Base-by-base conservation (phyloP, 768 basidiomycete species). In the Tylopilus felleus region DNA sequence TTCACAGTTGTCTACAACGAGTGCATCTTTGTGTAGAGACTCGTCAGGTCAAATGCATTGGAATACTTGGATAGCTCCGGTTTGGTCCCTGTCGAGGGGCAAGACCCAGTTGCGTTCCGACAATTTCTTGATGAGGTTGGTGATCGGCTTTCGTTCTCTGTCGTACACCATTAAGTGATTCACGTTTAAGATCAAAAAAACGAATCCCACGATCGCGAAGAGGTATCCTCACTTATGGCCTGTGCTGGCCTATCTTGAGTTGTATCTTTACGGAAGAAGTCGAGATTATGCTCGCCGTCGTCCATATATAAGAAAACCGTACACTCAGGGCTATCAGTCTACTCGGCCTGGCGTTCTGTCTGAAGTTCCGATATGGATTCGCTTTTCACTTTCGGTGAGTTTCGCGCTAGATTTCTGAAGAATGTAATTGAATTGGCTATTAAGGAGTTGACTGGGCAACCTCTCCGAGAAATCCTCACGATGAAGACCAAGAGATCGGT, bases 191-290 rank as follows among this genome's bases (percentile, higher is more conserved):
- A 25, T 61, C 2, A 64, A 57, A 46, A 51, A 33, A 21, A 14
- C 13, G 8, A 23, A 66, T 6, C 56, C 53, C 10, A 52, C 23
- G 8, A 23, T 65, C 27, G 25, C 52, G 12, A 49, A 36, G 49
- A 57, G 38, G 47, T 65, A 64, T 17, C 52, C 60, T 0, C 49
- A 58, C 25, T 41, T 45, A 0, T 65, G 64, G 61, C 52, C 55
- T 2, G 53, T 60, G 6, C 10, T 61, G 25, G 57, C 52, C 35
- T 64, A 64, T 55, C 35, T 54, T 6, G 56, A 56, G 12, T 22
- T 53, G 16, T 55, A 66, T 35, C 25, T 65, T 1, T 1, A 1
- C 7, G 38, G 51, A 19, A 51, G 50, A 48, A 38, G 42, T n/a
- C 10, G 17, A 8, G 22, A 8, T 1, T 9, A 14, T 22, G 1